Evolutionary conservation across 2,329 filamentous ascomycete genomes (phyloP).

Genomic region (Dactylonectria estremocensis): DNA sequence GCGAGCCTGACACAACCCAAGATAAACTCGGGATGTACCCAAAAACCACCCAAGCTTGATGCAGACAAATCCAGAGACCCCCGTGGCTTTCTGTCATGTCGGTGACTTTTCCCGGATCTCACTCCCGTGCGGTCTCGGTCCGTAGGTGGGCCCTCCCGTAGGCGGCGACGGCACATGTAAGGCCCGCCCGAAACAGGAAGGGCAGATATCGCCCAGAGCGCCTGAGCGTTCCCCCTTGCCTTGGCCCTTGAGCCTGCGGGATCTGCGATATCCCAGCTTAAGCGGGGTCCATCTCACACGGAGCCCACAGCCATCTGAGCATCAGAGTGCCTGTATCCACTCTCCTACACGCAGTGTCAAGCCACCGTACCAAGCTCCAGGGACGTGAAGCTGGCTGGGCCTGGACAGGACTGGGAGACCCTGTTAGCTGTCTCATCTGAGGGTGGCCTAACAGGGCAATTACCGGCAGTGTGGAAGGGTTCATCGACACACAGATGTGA

Average conservation of each 20-base stretch:
- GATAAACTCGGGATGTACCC: background rate
- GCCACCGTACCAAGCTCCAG: constrained; percentile 40
- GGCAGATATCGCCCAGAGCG: constrained; percentile 6
- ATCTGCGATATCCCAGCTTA: constrained; percentile 35
- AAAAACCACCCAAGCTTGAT: background rate
- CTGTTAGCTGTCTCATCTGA: constrained; percentile 19
- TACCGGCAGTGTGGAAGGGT: constrained; percentile 20
- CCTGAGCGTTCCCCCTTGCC: constrained; percentile 25
- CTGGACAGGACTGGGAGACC: constrained; percentile 7
- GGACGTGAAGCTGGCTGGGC: constrained; percentile 29
- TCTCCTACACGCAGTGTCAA: constrained; percentile 26
- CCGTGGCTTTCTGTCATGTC: constrained; percentile 10
- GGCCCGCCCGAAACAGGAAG: constrained; percentile 18
- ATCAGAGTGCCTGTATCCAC: constrained; percentile 24
- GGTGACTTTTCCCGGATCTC: background rate
- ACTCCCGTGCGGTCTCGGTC: background rate
- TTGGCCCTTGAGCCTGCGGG: constrained; percentile 32
- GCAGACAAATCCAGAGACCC: background rate
- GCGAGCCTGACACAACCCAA: constrained; percentile 3
- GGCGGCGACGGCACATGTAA: constrained; percentile 8
- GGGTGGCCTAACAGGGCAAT: constrained; percentile 7
- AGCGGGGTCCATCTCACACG: constrained; percentile 19
- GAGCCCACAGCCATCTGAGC: constrained; percentile 3
- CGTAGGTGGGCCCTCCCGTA: constrained; percentile 18
- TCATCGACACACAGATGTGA: constrained; percentile 12